Base-by-base conservation (phyloP, 768 basidiomycete genomes). In the Trametes meyenii region DNA sequence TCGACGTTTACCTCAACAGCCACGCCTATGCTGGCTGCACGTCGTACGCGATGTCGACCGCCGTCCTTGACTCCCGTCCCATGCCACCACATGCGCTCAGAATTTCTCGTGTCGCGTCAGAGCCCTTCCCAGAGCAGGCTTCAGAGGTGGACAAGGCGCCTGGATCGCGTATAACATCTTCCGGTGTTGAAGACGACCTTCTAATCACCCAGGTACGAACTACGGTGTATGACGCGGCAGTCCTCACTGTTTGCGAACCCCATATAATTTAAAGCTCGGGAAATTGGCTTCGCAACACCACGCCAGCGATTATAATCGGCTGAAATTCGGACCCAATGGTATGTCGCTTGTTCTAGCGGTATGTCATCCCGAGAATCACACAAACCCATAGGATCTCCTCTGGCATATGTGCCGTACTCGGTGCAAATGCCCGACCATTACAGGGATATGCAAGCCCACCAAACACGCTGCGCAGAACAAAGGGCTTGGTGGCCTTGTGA, bases 281-380 rank as follows among this genome's bases (percentile, higher is more conserved):
- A 73, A 69, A 2, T 75, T 92, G 17, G 88, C 89, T 2, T 90
- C 88, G 6, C 89, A 92, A 66, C 87, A 91, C 73, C 90, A 92
- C 66, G 55, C 69, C 58, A 88, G 86, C 75, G 84, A 87, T 46
- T 91, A 92, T 71, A 89, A 83, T 67, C 80, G 82, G 55, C 72
- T 85, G 24, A 90, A 91, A 72, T 86, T 84, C 60, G 91, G 90
- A 5, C 72, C 73, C 14, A 67, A 62, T 42, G 70, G 72, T 73
- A n/a, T 59, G 77, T 75, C 73, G n/a, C 14, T 59, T 55, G 16
- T 24, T 44, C 40, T 33, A 19, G 21, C 1, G 29, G 38, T 24
- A 21, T 29, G 35, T n/a, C 5, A 13, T 26, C 38, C 48, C 45
- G 23, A 42, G 14, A 16, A 16, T 26, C 39, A 23, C 6, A 12